phyloP scores from a whole-genome alignment of 768 basidiomycete species.

The Tulasnella sp. region DNA sequence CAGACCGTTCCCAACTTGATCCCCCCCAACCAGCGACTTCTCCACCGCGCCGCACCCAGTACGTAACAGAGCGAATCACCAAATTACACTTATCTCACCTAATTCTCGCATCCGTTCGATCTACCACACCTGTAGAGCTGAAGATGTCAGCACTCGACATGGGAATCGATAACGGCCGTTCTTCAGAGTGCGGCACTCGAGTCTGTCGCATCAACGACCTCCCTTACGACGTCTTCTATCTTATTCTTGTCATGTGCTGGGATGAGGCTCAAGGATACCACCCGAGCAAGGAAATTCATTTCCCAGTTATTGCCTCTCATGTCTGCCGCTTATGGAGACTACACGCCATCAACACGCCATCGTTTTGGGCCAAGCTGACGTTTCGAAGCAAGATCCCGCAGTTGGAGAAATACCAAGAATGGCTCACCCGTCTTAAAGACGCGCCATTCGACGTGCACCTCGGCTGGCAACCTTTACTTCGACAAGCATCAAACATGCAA shows the following conservation, averaged over 20 bases:
- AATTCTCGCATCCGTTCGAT: no score
- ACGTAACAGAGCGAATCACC: no score
- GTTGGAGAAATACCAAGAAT: not conserved
- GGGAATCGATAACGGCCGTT: no score
- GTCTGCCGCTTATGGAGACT: not conserved
- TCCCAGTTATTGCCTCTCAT: not conserved
- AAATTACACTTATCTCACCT: no score
- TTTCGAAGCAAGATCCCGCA: not conserved
- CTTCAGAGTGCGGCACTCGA: not conserved
- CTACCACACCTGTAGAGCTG: no score
- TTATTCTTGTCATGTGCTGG: not conserved
- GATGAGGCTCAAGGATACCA: not conserved
- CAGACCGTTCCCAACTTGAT: no score
- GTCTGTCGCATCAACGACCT: not conserved
- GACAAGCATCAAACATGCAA: not conserved
- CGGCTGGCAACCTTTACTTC: not conserved
- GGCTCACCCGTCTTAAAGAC: not conserved
- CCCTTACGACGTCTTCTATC: not conserved
- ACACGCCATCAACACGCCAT: conserved; percentile 43
- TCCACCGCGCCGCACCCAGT: no score
- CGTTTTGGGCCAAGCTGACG: not conserved
- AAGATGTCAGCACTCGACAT: no score
- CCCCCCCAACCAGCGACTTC: no score
- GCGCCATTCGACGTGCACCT: not conserved
- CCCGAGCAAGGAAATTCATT: not conserved